Evolutionary conservation across 148 eudicot genomes (phyloP).

Genomic region (Agrostemma githago): DNA sequence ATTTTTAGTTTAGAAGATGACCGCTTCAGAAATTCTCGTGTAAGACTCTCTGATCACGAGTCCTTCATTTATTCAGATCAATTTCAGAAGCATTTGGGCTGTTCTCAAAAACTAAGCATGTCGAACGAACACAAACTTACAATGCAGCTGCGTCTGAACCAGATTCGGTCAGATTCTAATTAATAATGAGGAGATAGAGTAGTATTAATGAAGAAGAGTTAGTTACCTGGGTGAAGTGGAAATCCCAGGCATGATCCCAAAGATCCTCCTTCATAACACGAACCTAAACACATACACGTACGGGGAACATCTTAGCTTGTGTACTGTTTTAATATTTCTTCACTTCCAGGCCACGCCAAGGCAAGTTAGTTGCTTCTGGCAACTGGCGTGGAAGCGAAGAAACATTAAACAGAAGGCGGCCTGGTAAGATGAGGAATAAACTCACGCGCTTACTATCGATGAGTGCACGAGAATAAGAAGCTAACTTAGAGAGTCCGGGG

Average conservation of each 20-base stretch:
- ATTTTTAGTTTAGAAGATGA: background rate
- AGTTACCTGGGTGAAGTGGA: conserved; percentile 62
- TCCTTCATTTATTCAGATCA: no score
- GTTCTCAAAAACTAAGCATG: no score
- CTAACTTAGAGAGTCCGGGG: conserved; percentile 55
- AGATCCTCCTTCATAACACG: conserved; percentile 73
- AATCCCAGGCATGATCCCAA: conserved; percentile 79
- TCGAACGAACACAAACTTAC: no score
- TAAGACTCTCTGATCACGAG: no score
- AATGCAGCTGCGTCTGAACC: no score
- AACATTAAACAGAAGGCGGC: background rate
- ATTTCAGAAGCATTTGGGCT: no score
- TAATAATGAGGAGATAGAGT: background rate
- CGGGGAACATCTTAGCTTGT: no score
- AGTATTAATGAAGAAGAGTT: background rate
- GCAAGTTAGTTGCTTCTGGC: no score
- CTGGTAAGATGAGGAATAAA: background rate
- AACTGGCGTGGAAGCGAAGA: background rate
- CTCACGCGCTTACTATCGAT: conserved; percentile 70
- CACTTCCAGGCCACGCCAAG: no score
- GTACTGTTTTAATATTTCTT: no score
- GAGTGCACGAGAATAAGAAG: conserved; percentile 50
- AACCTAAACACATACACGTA: conserved; percentile 30
- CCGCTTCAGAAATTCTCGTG: background rate
- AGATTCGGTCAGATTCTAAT: no score